Evolutionary conservation across 1,139 yeast genomes (phyloP).

Genomic region (Debaryomyces fabryi): DNA sequence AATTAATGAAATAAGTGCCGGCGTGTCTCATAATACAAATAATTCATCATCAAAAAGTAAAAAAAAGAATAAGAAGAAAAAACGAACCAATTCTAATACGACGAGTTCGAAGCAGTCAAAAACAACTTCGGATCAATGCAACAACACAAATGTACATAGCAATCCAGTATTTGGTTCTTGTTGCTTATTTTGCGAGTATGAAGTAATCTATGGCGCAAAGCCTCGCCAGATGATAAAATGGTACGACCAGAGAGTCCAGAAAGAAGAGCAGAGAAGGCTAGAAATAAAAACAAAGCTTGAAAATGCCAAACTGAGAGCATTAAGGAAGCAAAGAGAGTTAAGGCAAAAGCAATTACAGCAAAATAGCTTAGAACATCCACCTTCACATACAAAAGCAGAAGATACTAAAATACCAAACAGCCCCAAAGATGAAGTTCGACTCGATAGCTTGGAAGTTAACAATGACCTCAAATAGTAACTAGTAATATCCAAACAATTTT

Average conservation of each 20-base stretch:
- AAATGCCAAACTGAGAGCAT: conserved; percentile 40
- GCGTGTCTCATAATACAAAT: conserved; percentile 16
- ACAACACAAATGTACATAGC: conserved; percentile 13
- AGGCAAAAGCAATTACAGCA: conserved; percentile 25
- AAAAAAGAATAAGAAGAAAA: conserved; percentile 27
- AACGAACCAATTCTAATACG: conserved; percentile 8
- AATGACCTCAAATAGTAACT: not conserved
- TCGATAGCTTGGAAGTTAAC: not conserved
- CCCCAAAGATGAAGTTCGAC: not conserved
- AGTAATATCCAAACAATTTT: not conserved
- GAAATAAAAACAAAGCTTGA: conserved; percentile 41
- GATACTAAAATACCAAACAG: not conserved
- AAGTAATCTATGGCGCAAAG: conserved; percentile 50
- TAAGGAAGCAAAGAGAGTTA: conserved; percentile 32
- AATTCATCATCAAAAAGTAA: conserved; percentile 25
- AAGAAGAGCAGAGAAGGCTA: conserved; percentile 37
- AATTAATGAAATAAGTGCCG: conserved; percentile 18
- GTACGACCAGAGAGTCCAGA: conserved; percentile 31
- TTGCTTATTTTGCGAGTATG: conserved; percentile 66
- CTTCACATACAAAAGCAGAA: not conserved
- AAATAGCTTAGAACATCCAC: not conserved
- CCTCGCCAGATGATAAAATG: conserved; percentile 31
- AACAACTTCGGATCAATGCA: not conserved
- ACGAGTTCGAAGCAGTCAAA: not conserved
- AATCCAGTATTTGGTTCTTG: conserved; percentile 18